Conservation (phyloP, 768 basidiomycete genomes). For the Scleroderma citrinum region DNA sequence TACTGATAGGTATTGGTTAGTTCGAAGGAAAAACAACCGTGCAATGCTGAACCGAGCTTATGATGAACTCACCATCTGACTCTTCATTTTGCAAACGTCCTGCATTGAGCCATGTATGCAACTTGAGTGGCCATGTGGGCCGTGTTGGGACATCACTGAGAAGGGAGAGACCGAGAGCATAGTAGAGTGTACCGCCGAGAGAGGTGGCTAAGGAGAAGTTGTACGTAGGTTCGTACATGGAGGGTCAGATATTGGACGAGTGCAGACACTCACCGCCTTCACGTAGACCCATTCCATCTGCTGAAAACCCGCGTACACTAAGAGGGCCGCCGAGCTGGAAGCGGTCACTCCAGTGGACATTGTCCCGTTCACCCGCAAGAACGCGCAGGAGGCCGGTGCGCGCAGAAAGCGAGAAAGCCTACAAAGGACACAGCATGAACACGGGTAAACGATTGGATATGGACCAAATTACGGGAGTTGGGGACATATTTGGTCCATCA, state of each 20-base stretch:
- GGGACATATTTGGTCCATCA: background rate
- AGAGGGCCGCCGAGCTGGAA: slow-evolving; percentile 93
- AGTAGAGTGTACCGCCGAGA: slow-evolving; percentile 77
- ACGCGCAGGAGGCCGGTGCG: slow-evolving; percentile 68
- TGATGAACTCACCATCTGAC: background rate
- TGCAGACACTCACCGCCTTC: slow-evolving; percentile 52
- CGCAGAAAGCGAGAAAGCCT: slow-evolving; percentile 74
- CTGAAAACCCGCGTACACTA: slow-evolving; percentile 71
- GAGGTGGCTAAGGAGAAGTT: slow-evolving; percentile 63
- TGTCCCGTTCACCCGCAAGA: slow-evolving; percentile 39
- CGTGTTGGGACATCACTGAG: slow-evolving; percentile 68
- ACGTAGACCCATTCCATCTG: slow-evolving; percentile 70
- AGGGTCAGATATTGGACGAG: background rate
- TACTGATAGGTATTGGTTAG: background rate
- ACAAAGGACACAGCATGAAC: background rate
- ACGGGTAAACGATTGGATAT: background rate
- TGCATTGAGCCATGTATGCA: slow-evolving; percentile 76
- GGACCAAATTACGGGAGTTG: background rate
- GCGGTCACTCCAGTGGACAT: slow-evolving; percentile 65
- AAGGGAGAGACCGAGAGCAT: slow-evolving; percentile 70
- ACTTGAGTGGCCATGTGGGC: slow-evolving; percentile 80
- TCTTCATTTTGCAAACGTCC: slow-evolving; percentile 40
- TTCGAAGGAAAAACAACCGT: background rate
- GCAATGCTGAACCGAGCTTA: too few species aligned
- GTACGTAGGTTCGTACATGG: background rate